These are phyloP conservation scores for Phytophthora cryptogea DNA, from an alignment of 352 stramenopile genomes.

Conservation along the genomic window DNA sequence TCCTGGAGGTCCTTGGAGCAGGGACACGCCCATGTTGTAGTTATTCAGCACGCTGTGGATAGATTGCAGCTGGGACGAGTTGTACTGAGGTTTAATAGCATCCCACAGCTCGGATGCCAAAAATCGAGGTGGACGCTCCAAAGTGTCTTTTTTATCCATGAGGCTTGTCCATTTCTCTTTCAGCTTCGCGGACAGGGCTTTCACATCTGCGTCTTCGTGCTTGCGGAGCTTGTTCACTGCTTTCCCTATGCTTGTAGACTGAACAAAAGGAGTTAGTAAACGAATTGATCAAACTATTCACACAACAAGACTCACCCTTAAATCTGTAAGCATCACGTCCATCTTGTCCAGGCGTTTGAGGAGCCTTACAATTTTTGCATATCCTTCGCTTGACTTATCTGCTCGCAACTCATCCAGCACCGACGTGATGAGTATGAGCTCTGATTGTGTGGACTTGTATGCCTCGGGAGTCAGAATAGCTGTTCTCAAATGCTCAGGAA, in stretches of 20 bases:
- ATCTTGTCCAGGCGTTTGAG: conserved; percentile 73
- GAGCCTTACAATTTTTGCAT: conserved; percentile 59
- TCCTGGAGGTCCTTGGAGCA: conserved; percentile 95
- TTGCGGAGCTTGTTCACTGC: conserved; percentile 87
- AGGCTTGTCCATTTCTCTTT: conserved; percentile 85
- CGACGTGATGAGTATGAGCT: conserved; percentile 68
- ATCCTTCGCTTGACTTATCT: conserved; percentile 25
- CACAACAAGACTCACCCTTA: conserved; percentile 50
- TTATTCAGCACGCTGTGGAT: conserved; percentile 90
- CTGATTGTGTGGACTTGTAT: conserved; percentile 82
- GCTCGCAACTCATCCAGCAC: conserved; percentile 61
- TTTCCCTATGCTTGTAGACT: conserved; percentile 88
- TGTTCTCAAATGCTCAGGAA: conserved; percentile 78
- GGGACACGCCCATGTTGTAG: conserved; percentile 81
- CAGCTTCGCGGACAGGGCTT: conserved; percentile 45
- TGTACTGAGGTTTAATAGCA: conserved; percentile 80
- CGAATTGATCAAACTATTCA: neutral
- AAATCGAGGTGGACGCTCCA: conserved; percentile 66
- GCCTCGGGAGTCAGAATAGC: conserved; percentile 79
- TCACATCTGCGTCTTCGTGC: conserved; percentile 61
- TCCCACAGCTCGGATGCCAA: conserved; percentile 68
- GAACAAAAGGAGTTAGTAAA: conserved; percentile 14
- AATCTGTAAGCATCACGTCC: conserved; percentile 76
- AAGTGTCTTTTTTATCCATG: conserved; percentile 66
- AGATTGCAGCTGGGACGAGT: conserved; percentile 85